Evolutionary conservation across 345 rosid genomes (phyloP).

Genomic region (Dipteronia dyeriana): DNA sequence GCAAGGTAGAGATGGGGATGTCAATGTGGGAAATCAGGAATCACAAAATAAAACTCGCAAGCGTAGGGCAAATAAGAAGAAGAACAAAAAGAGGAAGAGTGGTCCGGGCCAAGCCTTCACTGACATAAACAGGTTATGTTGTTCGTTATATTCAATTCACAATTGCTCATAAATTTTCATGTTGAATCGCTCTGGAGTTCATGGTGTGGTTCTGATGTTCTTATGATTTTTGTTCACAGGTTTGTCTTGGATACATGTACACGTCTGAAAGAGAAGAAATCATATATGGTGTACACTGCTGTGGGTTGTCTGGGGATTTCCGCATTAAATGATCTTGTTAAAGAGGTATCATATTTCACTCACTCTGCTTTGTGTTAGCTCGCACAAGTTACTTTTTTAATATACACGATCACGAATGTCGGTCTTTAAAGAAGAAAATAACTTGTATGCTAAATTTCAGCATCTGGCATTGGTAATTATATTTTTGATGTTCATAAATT

Average conservation of each 20-base stretch:
- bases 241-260: conserved; percentile 82
- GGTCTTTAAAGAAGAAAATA: background rate
- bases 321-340: conserved; percentile 69
- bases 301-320: conserved; percentile 85
- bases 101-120: conserved; percentile 43
- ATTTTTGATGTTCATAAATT: too few species aligned
- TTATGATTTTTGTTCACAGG: conserved; percentile 41
- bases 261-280: conserved; percentile 82
- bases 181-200: background rate
- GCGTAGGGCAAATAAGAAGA: conserved; percentile 50
- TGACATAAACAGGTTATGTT: conserved; percentile 59
- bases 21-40: conserved; percentile 30
- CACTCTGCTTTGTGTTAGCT: background rate
- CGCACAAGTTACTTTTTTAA: background rate
- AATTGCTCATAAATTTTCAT: background rate
- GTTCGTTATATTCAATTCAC: background rate
- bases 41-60: conserved; percentile 35
- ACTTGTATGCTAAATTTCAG: background rate
- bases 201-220: background rate
- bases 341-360: conserved; percentile 54
- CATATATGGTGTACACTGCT: conserved; percentile 89
- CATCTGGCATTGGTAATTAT: background rate
- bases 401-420: background rate
- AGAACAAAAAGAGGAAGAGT: conserved; percentile 50
- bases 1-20: conserved; percentile 19